Evolutionary conservation across 129 eudicot species (phyloP).

Genomic region (Oenanthe sinensis): DNA sequence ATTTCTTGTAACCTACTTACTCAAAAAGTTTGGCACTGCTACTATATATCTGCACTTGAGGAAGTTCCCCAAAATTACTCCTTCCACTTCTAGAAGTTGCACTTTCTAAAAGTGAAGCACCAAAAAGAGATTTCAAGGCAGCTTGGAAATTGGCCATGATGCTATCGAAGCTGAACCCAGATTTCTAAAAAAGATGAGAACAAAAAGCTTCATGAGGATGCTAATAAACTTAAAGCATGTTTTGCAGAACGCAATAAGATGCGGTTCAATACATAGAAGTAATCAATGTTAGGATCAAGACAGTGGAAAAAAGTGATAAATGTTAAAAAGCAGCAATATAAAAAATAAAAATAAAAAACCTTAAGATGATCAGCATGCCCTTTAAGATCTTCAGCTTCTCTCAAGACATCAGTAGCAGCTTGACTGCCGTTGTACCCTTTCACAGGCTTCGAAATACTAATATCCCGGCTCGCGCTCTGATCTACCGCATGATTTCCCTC

Average conservation of each 20-base stretch:
- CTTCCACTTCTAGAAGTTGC: slow-evolving; percentile 27
- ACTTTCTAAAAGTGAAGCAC: slow-evolving; percentile 64
- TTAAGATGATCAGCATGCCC: slow-evolving; percentile 56
- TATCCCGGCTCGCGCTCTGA: slow-evolving; percentile 20
- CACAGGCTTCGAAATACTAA: slow-evolving; percentile 27
- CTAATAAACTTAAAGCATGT: background rate
- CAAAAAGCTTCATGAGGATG: background rate
- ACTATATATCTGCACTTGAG: slow-evolving; percentile 41
- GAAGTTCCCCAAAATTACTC: slow-evolving; percentile 35
- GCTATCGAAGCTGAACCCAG: slow-evolving; percentile 63
- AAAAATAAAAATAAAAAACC: slow-evolving; percentile 28
- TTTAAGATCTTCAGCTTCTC: slow-evolving; percentile 65
- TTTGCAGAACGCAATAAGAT: background rate
- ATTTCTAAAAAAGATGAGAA: slow-evolving; percentile 31
- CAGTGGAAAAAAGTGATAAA: background rate
- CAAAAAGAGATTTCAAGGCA: slow-evolving; percentile 66
- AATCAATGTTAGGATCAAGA: slow-evolving; percentile 1
- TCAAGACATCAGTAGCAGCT: slow-evolving; percentile 42
- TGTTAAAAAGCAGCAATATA: background rate
- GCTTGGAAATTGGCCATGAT: slow-evolving; percentile 64
- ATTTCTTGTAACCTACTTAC: slow-evolving; percentile 34
- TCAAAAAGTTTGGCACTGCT: slow-evolving; percentile 60
- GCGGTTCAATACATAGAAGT: background rate
- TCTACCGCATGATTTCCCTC: slow-evolving; percentile 23
- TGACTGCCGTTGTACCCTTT: slow-evolving; percentile 37